Evolutionary conservation across 495 filamentous ascomycete genomes (phyloP), one percentile per base, ranked within the genome.

Genomic region (Annulohypoxylon maeteangense): DNA sequence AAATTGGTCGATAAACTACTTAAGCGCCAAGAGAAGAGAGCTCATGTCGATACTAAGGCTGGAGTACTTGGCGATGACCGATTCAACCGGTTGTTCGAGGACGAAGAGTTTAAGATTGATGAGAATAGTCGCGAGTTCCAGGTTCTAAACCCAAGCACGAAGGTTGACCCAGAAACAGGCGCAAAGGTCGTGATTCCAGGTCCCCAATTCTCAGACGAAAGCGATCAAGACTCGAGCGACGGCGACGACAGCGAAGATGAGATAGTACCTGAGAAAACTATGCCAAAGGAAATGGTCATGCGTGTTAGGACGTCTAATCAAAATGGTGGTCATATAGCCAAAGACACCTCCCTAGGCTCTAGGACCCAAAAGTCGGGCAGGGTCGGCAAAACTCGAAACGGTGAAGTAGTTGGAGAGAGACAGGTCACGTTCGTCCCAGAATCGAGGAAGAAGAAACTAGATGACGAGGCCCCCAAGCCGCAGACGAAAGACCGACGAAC

Each of bases 51-150:
- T 62, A 78, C 82, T 14, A 81, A 83, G 18, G 81, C 82, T 65
- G 88, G 86, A 65, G 81, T 97, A 6, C 87, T 98, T 27, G 86
- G 86, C 34, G 96, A 98, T 78, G 83, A 86, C 61, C 94, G 96
- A 79, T 99, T 99, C 88, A 84, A 85, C 68, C 86, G 88, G 42
- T 82, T 99, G 58, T 99, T 99, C 83, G 89, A 97, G 77, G 93
- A 98, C 72, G 88, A 91, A 73, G 94, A 97, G 44, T 98, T 97
- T 78, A 90, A 88, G 58, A 90, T 99, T 48, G 95, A 99, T 71
- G 95, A 98, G 78, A 88, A 79, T n/a, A 94, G 91, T 51, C 80
- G 87, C 48, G 96, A 98, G 76, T 99, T 97, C 84, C 85, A 89
- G 44, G 84, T 89, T 38, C 87, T 95, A 76, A 98, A 98, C 76